Evolutionary conservation across 768 basidiomycete species (phyloP).

Genomic region (Tubosaeta sp.): DNA sequence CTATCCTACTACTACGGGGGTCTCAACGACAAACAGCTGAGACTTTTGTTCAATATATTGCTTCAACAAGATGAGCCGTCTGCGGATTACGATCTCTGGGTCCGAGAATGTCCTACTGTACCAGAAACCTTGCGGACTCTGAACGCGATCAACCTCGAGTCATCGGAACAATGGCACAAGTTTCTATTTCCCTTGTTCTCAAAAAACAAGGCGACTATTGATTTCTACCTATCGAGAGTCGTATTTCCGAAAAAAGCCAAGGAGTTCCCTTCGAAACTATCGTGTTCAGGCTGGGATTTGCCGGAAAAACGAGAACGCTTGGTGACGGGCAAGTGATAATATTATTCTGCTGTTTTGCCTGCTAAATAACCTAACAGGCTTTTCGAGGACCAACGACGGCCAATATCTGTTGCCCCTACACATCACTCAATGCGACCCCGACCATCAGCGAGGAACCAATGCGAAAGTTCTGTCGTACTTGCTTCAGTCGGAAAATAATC

Average conservation of each 20-base stretch:
- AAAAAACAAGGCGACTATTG: neutral
- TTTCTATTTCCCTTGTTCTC: neutral
- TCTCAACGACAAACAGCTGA: conserved; percentile 14
- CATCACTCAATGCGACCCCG: too few relatives aligned
- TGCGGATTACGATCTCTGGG: conserved; percentile 19
- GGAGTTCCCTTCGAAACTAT: conserved; percentile 29
- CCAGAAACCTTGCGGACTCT: conserved; percentile 3
- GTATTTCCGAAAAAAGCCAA: conserved; percentile 34
- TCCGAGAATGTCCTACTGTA: conserved; percentile 7
- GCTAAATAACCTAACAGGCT: conserved; percentile 16
- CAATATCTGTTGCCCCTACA: too few relatives aligned
- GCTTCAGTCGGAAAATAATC: conserved; percentile 18
- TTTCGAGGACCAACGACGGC: conserved; percentile 25
- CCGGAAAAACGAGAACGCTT: conserved; percentile 17
- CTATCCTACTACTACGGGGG: conserved; percentile 24
- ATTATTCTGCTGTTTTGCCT: neutral
- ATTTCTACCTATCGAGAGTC: conserved; percentile 21
- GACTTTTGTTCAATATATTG: conserved; percentile 12
- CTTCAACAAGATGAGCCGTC: conserved; percentile 17
- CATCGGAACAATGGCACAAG: conserved; percentile 6
- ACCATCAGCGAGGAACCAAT: too few relatives aligned
- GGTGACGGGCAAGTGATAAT: conserved; percentile 1
- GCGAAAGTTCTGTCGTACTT: conserved; percentile 24
- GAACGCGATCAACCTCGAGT: conserved; percentile 3
- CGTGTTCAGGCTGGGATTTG: conserved; percentile 34